Conservation (phyloP, 1,284 basidiomycete species). For the Lignosus rhinocerotis region DNA sequence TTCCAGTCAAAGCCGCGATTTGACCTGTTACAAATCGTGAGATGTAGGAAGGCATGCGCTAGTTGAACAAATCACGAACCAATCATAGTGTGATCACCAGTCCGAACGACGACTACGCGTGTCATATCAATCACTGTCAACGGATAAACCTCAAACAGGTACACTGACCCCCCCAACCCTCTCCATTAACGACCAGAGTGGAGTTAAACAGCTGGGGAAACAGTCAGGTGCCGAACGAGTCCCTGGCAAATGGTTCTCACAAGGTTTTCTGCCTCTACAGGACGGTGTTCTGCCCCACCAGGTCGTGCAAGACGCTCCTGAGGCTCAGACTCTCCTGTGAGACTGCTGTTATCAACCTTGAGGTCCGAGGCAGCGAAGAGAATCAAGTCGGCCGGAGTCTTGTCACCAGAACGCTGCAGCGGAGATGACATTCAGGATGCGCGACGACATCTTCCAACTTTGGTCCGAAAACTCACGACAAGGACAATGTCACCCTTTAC, state of each 20-base stretch:
- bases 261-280: constrained; percentile 67
- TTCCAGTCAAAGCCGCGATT: constrained; percentile 64
- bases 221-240: background rate
- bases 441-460: background rate
- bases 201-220: constrained; percentile 59
- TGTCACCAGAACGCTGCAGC: constrained; percentile 60
- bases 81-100: constrained; percentile 66
- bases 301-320: constrained; percentile 54
- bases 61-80: constrained; percentile 36
- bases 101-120: constrained; percentile 58
- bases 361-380: constrained; percentile 60
- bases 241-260: constrained; percentile 34
- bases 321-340: constrained; percentile 71
- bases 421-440: constrained; percentile 49
- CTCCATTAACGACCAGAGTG: constrained; percentile 66
- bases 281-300: constrained; percentile 46
- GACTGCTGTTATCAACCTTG: constrained; percentile 69
- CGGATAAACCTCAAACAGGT: background rate
- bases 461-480: constrained; percentile 41
- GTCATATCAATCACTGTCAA: constrained; percentile 1
- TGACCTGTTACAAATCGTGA: constrained; percentile 41
- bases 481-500: constrained; percentile 73
- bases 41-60: background rate
- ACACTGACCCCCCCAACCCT: constrained; percentile 63
- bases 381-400: constrained; percentile 67